Conservation (phyloP, 495 filamentous ascomycete species). For the Diplogelasinospora grovesii region DNA sequence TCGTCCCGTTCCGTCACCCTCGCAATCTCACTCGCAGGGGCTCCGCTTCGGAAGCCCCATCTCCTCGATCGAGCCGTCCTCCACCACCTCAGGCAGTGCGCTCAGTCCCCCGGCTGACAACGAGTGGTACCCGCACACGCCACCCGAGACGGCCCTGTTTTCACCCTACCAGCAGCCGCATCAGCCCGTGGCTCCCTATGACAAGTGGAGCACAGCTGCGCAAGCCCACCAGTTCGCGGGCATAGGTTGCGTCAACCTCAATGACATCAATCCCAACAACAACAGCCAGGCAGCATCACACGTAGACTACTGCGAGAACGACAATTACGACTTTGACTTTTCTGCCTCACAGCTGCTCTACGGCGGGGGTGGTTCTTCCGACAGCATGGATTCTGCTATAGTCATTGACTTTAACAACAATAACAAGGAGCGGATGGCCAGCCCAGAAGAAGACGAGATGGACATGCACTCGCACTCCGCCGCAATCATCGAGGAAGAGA, state of each 20-base stretch:
- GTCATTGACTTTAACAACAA: constrained; percentile 5
- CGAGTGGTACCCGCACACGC: constrained; percentile 32
- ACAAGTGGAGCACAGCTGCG: constrained; percentile 12
- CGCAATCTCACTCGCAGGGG: constrained; percentile 18
- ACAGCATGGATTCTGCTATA: constrained; percentile 1
- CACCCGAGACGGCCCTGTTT: constrained; percentile 23
- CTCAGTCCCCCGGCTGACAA: constrained; percentile 32
- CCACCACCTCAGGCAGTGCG: constrained; percentile 29
- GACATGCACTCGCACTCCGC: no score
- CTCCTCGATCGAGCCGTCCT: constrained; percentile 26
- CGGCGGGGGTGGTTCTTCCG: constrained; percentile 9
- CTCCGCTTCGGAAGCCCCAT: constrained; percentile 26
- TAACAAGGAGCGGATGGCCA: constrained; percentile 11
- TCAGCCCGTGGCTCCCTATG: constrained; percentile 9
- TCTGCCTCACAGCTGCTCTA: constrained; percentile 4
- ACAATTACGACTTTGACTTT: constrained; percentile 13
- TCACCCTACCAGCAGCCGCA: constrained; percentile 19
- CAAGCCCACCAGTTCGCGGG: constrained; percentile 22
- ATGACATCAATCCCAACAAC: constrained; percentile 32
- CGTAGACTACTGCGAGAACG: constrained; percentile 25
- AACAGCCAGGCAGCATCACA: no score
- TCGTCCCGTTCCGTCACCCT: constrained; percentile 13
- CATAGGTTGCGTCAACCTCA: constrained; percentile 30
- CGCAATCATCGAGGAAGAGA: constrained; percentile 28
- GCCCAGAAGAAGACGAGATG: constrained; percentile 18